Base-by-base conservation (phyloP, 1,284 basidiomycete genomes). In the Irpex sp. region DNA sequence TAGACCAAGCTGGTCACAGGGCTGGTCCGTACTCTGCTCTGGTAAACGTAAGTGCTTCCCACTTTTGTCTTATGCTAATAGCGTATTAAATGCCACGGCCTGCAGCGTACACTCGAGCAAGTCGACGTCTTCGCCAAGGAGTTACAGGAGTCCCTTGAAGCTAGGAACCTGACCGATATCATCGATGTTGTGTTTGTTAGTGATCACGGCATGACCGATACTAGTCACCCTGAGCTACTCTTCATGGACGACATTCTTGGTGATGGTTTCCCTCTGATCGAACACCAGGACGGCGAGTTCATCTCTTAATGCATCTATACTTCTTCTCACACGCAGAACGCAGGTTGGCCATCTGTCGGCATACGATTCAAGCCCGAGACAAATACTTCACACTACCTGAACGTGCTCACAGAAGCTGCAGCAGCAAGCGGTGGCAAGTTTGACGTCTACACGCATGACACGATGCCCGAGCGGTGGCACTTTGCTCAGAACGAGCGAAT, bases 201-300 rank as follows among this genome's bases (percentile, higher is more conserved):
- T 63, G 95, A 97, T 74, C 95, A 97, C 71, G 95, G 95, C 3
- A 97, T 97, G 95, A 90, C 88, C 0, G 88, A 90, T 68, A 96
- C 94, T 6, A 88, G 86, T 65, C 83, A 92, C 67, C 85, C 88
- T 0, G 83, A 89, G 57, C 79, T 88, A 59, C 78, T 97, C 43
- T 94, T 89, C 74, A 79, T 97, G 58, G 94, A 97, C 72, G 88
- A 92, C 63, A 84, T 95, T 62, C 78, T 96, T n/a, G 92, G 90
- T 0, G 86, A 90, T 1, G 89, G 87, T 1, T 81, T 85, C 64
- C 73, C 73, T 19, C 78, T 77, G 55, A 88, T 93, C 64, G 83
- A 86, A 63, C 88, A 90, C 68, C 83, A 86, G 66, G 93, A 95
- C 66, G 94, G 87, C 83, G 64, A 67, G 70, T 68, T 39, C 58